Percentiles rank a stretch among this genome's conserved stretches.
These are phyloP conservation scores for Monosporascus sp. DNA, from an alignment of 2,329 filamentous ascomycete genomes.

Conservation along the genomic window DNA sequence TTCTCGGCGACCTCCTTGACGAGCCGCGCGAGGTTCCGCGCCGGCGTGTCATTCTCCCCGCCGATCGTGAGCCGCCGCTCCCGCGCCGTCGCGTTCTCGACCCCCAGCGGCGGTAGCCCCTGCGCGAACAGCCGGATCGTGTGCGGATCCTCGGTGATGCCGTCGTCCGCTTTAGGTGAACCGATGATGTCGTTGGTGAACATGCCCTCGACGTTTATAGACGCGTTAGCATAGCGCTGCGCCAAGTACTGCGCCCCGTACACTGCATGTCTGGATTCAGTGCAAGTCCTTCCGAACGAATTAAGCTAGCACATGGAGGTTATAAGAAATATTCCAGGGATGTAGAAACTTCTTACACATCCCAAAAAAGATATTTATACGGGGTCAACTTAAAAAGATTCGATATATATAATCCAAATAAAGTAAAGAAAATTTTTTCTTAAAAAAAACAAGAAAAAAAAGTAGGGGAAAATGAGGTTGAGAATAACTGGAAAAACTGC, in stretches of 20 bases:
- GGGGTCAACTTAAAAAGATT: too few species aligned
- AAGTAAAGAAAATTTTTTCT: too few species aligned
- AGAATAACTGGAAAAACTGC: too few species aligned
- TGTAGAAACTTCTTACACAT: too few species aligned
- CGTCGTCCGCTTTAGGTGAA: conserved; percentile 39
- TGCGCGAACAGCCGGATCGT: conserved; percentile 52
- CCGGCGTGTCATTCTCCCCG: conserved; percentile 50
- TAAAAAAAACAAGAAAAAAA: too few species aligned
- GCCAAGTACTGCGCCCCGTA: conserved; percentile 48
- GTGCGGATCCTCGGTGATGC: conserved; percentile 37
- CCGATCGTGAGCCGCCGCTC: conserved; percentile 38
- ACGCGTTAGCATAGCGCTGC: conserved; percentile 43
- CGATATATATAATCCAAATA: too few species aligned
- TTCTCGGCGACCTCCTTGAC: conserved; percentile 50
- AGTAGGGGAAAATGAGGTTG: too few species aligned
- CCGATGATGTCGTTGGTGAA: conserved; percentile 56
- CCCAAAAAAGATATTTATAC: too few species aligned
- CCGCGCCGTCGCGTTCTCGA: conserved; percentile 33
- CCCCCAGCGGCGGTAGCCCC: conserved; percentile 34
- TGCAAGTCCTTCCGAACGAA: too few species aligned
- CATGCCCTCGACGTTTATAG: conserved; percentile 49
- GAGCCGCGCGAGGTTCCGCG: conserved; percentile 50
- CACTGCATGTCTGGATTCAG: conserved; percentile 16
- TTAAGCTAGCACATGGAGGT: too few species aligned
- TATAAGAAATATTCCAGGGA: too few species aligned